A percentile compares a stretch with the other conserved stretches of the same genome.
These are phyloP conservation scores for Crotalaria pallida DNA, from an alignment of 306 rosid species.

Conservation along the genomic window DNA sequence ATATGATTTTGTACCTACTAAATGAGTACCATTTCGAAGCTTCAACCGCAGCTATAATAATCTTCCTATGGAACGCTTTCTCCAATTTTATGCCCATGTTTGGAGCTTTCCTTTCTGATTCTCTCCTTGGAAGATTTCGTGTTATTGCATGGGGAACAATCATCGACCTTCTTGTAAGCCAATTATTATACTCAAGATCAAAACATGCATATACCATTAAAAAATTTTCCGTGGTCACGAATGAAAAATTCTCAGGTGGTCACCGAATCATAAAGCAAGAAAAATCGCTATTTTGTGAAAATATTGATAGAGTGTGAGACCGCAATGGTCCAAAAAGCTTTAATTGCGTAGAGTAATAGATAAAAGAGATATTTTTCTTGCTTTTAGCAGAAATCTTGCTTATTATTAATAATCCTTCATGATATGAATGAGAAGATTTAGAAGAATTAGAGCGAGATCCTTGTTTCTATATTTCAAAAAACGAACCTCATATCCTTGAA, in stretches of 20 bases:
- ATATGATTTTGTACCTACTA: constrained; percentile 57
- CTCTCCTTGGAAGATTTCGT: constrained; percentile 63
- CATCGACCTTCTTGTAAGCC: constrained; percentile 50
- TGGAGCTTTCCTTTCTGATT: constrained; percentile 86
- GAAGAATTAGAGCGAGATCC: background rate
- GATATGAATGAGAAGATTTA: background rate
- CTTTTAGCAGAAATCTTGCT: no score
- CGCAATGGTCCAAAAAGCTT: background rate
- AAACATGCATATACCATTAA: background rate
- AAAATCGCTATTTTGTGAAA: no score
- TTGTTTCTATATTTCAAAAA: background rate
- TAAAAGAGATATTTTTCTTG: background rate
- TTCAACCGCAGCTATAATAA: constrained; percentile 34
- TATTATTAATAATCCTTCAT: background rate
- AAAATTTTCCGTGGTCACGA: no score
- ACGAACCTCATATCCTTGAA: no score
- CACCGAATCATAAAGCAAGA: background rate
- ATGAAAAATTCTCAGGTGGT: no score
- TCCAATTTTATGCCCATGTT: constrained; percentile 40
- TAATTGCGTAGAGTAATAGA: background rate
- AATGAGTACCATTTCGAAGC: constrained; percentile 40
- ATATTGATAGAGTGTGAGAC: background rate
- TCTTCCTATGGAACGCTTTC: constrained; percentile 50
- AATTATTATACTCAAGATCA: background rate
- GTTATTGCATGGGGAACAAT: constrained; percentile 46